Evolutionary conservation across 2,329 filamentous ascomycete species (phyloP).

Genomic region (Gaeumannomyces sp.): DNA sequence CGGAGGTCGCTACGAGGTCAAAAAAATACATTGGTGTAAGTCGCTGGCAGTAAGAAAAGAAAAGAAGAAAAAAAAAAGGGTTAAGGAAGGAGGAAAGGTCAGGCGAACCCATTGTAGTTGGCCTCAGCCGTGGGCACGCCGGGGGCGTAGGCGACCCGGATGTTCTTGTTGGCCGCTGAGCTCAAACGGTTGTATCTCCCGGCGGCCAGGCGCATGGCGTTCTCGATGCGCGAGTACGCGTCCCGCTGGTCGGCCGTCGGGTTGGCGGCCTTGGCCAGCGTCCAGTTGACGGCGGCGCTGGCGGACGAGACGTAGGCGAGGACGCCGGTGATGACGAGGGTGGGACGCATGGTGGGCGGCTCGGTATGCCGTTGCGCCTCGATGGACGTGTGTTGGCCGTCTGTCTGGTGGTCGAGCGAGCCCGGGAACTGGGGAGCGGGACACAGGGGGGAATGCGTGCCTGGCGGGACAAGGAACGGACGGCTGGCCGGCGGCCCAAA

Average conservation of each 20-base stretch:
- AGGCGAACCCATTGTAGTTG: constrained; percentile 33
- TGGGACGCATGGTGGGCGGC: constrained; percentile 28
- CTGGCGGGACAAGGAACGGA: not conserved
- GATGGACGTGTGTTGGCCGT: no score
- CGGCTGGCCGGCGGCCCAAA: no score
- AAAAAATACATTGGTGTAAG: no score
- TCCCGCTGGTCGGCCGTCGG: constrained; percentile 36
- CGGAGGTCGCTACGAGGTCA: no score
- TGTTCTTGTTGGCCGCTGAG: constrained; percentile 27
- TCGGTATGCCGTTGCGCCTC: not conserved
- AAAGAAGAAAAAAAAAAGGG: no score
- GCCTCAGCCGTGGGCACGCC: constrained; percentile 39
- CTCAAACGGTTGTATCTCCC: constrained; percentile 32
- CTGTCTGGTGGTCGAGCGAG: not conserved
- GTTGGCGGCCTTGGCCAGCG: constrained; percentile 29
- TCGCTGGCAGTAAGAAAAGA: no score
- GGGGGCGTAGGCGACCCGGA: constrained; percentile 35
- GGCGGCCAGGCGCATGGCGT: constrained; percentile 34
- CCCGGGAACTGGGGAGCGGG: not conserved
- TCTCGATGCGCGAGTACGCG: constrained; percentile 37
- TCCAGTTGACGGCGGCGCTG: constrained; percentile 33
- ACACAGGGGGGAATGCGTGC: no score
- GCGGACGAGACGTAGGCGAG: constrained; percentile 24
- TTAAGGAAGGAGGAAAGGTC: no score
- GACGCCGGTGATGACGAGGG: constrained; percentile 21